A percentile compares a stretch with the other conserved stretches of the same genome.
phyloP scores from a whole-genome alignment of 495 filamentous ascomycete genomes.

The Xylaria telfairii region DNA sequence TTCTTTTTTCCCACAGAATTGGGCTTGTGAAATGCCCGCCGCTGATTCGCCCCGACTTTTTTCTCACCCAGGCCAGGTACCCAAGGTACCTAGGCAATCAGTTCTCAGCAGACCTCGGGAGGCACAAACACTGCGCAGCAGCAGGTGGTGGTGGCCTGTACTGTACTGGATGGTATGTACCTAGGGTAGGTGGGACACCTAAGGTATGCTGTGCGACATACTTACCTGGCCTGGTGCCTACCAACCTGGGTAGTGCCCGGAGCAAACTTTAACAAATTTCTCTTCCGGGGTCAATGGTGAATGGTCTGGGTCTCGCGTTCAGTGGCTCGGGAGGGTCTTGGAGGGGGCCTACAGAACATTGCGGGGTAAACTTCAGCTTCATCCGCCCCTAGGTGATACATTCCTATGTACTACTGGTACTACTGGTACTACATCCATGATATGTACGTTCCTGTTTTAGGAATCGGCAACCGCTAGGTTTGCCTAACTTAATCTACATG shows the following conservation, averaged over 20 bases:
- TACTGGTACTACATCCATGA: no score
- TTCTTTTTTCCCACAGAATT: slow-evolving; percentile 28
- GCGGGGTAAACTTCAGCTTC: slow-evolving; percentile 7
- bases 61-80: background rate
- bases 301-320: background rate
- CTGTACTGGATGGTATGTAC: background rate
- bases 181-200: background rate
- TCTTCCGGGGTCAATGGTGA: background rate
- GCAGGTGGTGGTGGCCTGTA: background rate
- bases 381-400: background rate
- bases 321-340: background rate
- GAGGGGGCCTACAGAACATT: background rate
- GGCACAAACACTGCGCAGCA: background rate
- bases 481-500: slow-evolving; percentile 1
- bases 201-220: background rate
- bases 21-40: slow-evolving; percentile 4
- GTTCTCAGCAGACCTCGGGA: slow-evolving; percentile 21
- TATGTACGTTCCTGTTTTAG: background rate
- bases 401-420: no score
- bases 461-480: background rate
- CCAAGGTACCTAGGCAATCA: slow-evolving; percentile 17
- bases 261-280: slow-evolving; percentile 11
- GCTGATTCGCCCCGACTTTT: slow-evolving; percentile 25
- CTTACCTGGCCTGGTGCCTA: background rate
- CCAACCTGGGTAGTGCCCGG: background rate